Conservation (phyloP, 192 early-diverging fungal genomes). For the Coemansia sp. region DNA sequence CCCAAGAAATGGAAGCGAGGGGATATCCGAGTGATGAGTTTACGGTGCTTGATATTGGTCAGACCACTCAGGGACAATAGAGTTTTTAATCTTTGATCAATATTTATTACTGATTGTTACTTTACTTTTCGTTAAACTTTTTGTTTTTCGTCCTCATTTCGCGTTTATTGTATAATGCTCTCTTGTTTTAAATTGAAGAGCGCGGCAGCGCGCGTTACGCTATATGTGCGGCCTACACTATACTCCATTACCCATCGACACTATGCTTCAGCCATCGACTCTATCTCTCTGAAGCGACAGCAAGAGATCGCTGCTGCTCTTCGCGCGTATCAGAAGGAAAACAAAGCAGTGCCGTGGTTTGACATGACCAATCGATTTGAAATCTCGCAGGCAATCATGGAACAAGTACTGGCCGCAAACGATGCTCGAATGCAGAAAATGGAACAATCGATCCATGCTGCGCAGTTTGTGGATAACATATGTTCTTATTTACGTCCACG, state of each 20-base stretch:
- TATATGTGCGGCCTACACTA: background rate
- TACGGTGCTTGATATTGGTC: constrained; percentile 55
- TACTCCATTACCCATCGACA: background rate
- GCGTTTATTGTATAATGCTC: background rate
- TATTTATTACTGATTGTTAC: constrained; percentile 18
- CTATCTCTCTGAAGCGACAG: background rate
- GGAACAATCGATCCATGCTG: background rate
- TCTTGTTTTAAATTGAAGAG: background rate
- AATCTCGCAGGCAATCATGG: background rate
- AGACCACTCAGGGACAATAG: constrained; percentile 12
- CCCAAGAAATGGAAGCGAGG: constrained; percentile 54
- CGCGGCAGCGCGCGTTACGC: background rate
- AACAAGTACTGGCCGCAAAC: background rate
- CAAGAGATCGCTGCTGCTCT: background rate
- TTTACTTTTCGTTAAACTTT: background rate
- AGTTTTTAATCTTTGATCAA: background rate
- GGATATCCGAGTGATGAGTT: constrained; percentile 56
- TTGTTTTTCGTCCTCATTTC: background rate
- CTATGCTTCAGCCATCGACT: background rate
- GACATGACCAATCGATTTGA: background rate
- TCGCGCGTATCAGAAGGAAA: background rate
- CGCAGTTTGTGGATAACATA: background rate
- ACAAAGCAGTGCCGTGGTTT: background rate
- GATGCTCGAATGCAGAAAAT: background rate
- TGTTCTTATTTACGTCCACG: no score